phyloP scores from a whole-genome alignment of 116 monocot species.

The Trichopus zeylanicus region DNA sequence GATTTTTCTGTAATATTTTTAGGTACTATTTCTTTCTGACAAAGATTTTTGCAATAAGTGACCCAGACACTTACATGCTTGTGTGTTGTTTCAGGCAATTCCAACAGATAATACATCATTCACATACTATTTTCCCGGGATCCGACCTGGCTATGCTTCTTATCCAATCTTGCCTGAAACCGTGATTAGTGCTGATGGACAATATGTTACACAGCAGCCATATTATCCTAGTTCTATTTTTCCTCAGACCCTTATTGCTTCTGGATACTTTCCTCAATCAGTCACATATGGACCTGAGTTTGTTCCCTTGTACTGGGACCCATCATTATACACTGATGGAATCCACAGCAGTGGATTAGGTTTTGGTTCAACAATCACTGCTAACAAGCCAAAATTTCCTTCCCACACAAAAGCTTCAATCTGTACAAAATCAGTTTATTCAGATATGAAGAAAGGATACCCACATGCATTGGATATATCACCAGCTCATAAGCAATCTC shows the following conservation, averaged over 20 bases:
- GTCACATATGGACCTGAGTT: not conserved
- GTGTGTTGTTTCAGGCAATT: conserved; percentile 35
- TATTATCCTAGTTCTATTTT: not conserved
- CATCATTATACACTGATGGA: conserved; percentile 23
- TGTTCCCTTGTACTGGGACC: conserved; percentile 33
- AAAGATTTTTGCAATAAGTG: not conserved
- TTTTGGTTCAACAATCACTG: conserved; percentile 15
- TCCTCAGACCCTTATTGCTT: not conserved
- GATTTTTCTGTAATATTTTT: no score
- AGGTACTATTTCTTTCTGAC: not conserved
- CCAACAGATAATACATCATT: conserved; percentile 41
- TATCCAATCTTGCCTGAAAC: conserved; percentile 34
- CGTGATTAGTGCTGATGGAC: not conserved
- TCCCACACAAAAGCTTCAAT: conserved; percentile 18
- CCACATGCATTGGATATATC: conserved; percentile 13
- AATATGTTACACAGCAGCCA: not conserved
- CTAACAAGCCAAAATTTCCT: conserved; percentile 20
- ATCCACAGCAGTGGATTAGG: conserved; percentile 19
- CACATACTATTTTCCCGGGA: conserved; percentile 44
- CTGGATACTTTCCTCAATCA: conserved; percentile 2
- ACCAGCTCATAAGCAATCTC: conserved; percentile 19
- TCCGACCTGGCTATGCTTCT: conserved; percentile 34
- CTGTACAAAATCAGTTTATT: conserved; percentile 7
- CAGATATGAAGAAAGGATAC: conserved; percentile 32
- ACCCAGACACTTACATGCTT: not conserved